These are phyloP conservation scores for Anthoceros angustus DNA, from an alignment of 225 moss, liverwort and hornwort genomes.

Conservation along the genomic window DNA sequence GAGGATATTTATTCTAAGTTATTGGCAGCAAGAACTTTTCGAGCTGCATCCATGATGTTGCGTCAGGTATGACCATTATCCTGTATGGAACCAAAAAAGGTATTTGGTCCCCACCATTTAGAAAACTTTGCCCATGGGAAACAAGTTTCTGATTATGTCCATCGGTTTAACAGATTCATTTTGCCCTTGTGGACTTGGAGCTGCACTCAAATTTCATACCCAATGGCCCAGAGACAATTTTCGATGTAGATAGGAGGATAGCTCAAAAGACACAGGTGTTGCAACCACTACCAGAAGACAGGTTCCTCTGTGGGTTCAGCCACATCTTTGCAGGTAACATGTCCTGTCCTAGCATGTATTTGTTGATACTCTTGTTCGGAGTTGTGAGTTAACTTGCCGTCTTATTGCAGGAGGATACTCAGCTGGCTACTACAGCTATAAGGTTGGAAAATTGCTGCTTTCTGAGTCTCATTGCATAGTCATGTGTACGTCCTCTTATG, in stretches of 20 bases:
- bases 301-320: slow-evolving; percentile 41
- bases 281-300: slow-evolving; percentile 30
- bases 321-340: slow-evolving; percentile 39
- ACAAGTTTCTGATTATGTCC: background rate
- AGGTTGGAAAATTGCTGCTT: slow-evolving; percentile 15
- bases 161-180: slow-evolving; percentile 21
- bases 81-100: background rate
- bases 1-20: slow-evolving; percentile 32
- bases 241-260: slow-evolving; percentile 43
- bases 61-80: slow-evolving; percentile 17
- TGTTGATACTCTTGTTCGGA: too few species aligned
- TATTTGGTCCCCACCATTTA: background rate
- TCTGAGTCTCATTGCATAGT: background rate
- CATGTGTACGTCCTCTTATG: background rate
- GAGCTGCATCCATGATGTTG: slow-evolving; percentile 44
- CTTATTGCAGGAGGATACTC: slow-evolving; percentile 30
- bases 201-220: slow-evolving; percentile 39
- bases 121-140: background rate
- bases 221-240: slow-evolving; percentile 27
- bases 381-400: background rate
- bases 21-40: slow-evolving; percentile 37
- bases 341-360: background rate
- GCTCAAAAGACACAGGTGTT: slow-evolving; percentile 35
- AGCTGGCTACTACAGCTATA: slow-evolving; percentile 49
- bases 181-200: slow-evolving; percentile 36